Conservation (phyloP, 2,329 filamentous ascomycete genomes). For the Chaetomium olivaceum region DNA sequence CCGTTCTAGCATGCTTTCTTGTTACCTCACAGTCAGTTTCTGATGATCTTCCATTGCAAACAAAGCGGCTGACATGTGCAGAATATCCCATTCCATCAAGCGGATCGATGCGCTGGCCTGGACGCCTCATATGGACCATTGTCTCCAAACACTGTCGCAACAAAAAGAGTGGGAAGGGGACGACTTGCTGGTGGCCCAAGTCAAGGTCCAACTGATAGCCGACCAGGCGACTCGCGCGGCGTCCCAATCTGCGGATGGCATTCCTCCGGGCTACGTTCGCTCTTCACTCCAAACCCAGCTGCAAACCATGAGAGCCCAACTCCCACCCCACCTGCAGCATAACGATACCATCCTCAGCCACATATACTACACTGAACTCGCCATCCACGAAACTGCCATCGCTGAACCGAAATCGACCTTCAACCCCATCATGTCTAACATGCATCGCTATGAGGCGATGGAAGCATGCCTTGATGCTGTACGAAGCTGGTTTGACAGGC, state of each 20-base stretch:
- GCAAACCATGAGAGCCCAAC: constrained; percentile 30
- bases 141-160: constrained; percentile 48
- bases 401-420: constrained; percentile 15
- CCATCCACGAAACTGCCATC: constrained; percentile 42
- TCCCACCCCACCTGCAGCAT: constrained; percentile 31
- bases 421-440: constrained; percentile 25
- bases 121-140: constrained; percentile 61
- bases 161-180: constrained; percentile 52
- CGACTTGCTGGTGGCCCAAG: constrained; percentile 47
- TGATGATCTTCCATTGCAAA: not conserved
- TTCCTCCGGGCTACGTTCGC: constrained; percentile 31
- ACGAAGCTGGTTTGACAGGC: constrained; percentile 39
- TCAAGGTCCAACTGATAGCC: constrained; percentile 44
- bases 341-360: constrained; percentile 38
- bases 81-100: constrained; percentile 40
- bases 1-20: constrained; percentile 50
- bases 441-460: constrained; percentile 35
- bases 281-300: constrained; percentile 34
- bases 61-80: constrained; percentile 16
- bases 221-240: constrained; percentile 38
- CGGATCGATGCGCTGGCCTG: constrained; percentile 55
- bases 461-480: constrained; percentile 36
- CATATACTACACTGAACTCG: constrained; percentile 41
- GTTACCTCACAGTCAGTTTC: constrained; percentile 42
- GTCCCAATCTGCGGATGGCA: constrained; percentile 30